A percentile compares a stretch with the other conserved stretches of the same genome.
These are phyloP conservation scores for Alternaria consortialis DNA, from an alignment of 2,329 filamentous ascomycete species.

Conservation along the genomic window DNA sequence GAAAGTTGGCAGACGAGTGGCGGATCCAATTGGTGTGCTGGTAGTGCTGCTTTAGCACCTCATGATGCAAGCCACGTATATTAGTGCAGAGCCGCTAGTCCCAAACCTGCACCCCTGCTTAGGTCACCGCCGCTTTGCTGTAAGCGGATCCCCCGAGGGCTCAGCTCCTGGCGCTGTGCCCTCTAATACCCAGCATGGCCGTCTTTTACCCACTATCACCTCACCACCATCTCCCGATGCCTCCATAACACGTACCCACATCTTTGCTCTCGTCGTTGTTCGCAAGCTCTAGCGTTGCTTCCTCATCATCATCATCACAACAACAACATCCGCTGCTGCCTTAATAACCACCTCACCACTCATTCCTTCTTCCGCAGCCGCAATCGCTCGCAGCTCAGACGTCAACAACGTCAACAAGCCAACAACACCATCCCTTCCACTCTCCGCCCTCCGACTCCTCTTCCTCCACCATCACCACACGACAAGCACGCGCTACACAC, in stretches of 20 bases:
- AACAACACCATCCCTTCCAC: slow-evolving; percentile 14
- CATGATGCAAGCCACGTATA: slow-evolving; percentile 22
- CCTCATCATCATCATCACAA: not conserved
- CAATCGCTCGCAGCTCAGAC: slow-evolving; percentile 29
- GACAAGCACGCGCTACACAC: slow-evolving; percentile 40
- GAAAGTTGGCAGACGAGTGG: slow-evolving; percentile 29
- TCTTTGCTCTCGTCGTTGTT: slow-evolving; percentile 36
- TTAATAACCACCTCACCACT: slow-evolving; percentile 37
- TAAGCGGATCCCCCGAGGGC: slow-evolving; percentile 16
- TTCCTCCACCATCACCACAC: slow-evolving; percentile 24
- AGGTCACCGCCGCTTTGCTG: slow-evolving; percentile 26
- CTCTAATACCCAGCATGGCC: slow-evolving; percentile 27
- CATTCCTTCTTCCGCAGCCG: slow-evolving; percentile 42
- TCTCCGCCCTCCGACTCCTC: slow-evolving; percentile 25
- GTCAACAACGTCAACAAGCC: slow-evolving; percentile 25
- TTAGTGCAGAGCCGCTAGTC: slow-evolving; percentile 2
- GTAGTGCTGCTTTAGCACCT: slow-evolving; percentile 24
- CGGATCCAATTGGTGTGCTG: slow-evolving; percentile 18
- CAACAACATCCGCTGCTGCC: slow-evolving; percentile 22
- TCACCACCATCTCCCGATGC: slow-evolving; percentile 39
- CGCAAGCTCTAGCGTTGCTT: slow-evolving; percentile 40
- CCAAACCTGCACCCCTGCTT: slow-evolving; percentile 11
- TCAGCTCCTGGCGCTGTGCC: slow-evolving; percentile 17
- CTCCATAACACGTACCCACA: slow-evolving; percentile 39
- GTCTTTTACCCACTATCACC: slow-evolving; percentile 34